Base-by-base conservation (phyloP, 179 eudicot species). In the Sideroxylon spinosum region DNA sequence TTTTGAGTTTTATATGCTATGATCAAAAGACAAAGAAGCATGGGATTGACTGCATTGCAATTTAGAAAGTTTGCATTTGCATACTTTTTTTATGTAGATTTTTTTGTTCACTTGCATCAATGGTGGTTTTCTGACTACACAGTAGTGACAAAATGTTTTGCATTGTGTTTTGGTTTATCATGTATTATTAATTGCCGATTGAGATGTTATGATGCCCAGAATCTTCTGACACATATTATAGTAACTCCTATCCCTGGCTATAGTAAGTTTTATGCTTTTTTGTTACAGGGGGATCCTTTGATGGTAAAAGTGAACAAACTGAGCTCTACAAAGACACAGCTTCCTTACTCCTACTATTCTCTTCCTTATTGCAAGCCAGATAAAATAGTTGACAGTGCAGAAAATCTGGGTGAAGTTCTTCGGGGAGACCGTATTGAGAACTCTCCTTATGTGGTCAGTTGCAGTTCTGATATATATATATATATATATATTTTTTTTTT, bases 281-380 rank as follows among this genome's bases (percentile, higher is more conserved):
- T 71, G 70, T 48, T 83, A 68, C 85, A 90, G 94, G 92, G 90
- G 14, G 92, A 87, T 81, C 67, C 20, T 73, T 76, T 90, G 73
- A 81, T 37, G 82, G 89, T 90, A 78, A 87, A 88, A 88, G 90
- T 90, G 70, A 86, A 90, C 81, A 87, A 88, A 53, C 70, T 90
- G 76, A 81, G 89, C 37, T 90, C 93, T 62, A 83, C 82, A 20
- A 86, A 88, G 61, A 84, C 89, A 28, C 89, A 89, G 80, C 90
- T 90, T 75, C 91, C 94, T 16, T 89, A 89, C 71, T 73, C 88
- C 44, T 90, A 86, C 81, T 90, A 90, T 70, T 86, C 88, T 49
- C 78, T 89, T 67, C 89, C 89, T 32, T 90, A 81, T 68, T 88
- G 91, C 76, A 83, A 70, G 59, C 89, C 91, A 37, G 20, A 84